Evolutionary conservation across 1,284 basidiomycete species (phyloP).

Genomic region (Boletus smithii): DNA sequence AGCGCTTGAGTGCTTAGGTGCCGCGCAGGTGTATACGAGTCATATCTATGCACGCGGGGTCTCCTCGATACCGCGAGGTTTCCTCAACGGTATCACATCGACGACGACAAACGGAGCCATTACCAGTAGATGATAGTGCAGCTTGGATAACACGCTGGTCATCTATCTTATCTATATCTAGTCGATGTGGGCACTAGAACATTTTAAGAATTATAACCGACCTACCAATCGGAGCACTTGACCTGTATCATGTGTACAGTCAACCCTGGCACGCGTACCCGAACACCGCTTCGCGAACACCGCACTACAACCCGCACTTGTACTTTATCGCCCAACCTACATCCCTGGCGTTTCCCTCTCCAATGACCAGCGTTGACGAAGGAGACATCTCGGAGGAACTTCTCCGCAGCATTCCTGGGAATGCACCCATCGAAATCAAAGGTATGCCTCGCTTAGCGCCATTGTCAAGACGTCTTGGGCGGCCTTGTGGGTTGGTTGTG

Average conservation of each 20-base stretch:
- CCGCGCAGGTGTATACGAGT: slow-evolving; percentile 66
- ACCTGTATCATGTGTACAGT: background rate
- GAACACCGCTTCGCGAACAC: no score
- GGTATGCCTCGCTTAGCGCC: slow-evolving; percentile 8
- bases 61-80: slow-evolving; percentile 66
- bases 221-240: background rate
- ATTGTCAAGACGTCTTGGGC: no score
- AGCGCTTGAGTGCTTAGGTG: slow-evolving; percentile 6
- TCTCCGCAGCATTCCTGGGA: slow-evolving; percentile 37
- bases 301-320: background rate
- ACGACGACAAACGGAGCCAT: slow-evolving; percentile 9
- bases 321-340: background rate
- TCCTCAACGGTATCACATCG: slow-evolving; percentile 19
- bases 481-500: no score
- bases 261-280: no score
- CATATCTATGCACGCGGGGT: slow-evolving; percentile 86
- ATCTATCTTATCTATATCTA: slow-evolving; percentile 3
- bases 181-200: background rate
- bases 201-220: slow-evolving; percentile 2
- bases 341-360: no score
- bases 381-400: slow-evolving; percentile 1
- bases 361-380: slow-evolving; percentile 9
- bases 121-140: slow-evolving; percentile 17
- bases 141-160: background rate
- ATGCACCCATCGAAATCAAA: slow-evolving; percentile 43